These are phyloP conservation scores for Coemansia sp. DNA, from an alignment of 192 early-diverging fungal genomes.

Conservation along the genomic window DNA sequence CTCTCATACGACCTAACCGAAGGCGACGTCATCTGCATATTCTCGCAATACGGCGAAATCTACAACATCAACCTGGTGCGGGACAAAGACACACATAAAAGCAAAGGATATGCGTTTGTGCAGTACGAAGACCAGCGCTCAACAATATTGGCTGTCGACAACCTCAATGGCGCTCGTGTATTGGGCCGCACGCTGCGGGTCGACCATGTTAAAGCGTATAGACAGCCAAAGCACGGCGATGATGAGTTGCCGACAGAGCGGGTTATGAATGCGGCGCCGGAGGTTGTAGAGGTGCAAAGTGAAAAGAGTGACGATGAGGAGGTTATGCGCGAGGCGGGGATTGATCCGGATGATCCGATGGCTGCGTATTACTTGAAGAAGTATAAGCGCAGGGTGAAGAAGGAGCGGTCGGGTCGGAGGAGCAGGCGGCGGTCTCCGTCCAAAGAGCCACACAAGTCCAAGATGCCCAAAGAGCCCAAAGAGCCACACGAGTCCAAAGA, in stretches of 20 bases:
- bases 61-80: constrained; percentile 87
- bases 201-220: constrained; percentile 70
- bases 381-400: constrained; percentile 54
- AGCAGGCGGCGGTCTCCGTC: constrained; percentile 3
- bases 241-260: constrained; percentile 43
- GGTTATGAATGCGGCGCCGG: constrained; percentile 58
- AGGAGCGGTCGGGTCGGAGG: constrained; percentile 6
- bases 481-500: too few species aligned
- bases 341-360: constrained; percentile 76
- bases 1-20: constrained; percentile 83
- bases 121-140: constrained; percentile 91
- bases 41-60: constrained; percentile 91
- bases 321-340: constrained; percentile 54
- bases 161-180: constrained; percentile 77
- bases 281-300: constrained; percentile 9
- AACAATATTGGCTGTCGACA: constrained; percentile 92
- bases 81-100: constrained; percentile 83
- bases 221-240: constrained; percentile 61
- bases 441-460: not conserved
- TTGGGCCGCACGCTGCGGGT: constrained; percentile 66
- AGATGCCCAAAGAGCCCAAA: not conserved
- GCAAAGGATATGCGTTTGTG: constrained; percentile 83
- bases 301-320: constrained; percentile 28
- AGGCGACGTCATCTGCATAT: constrained; percentile 88
- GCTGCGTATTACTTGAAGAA: constrained; percentile 66